Conservation (phyloP, 2,329 filamentous ascomycete genomes). For the Fusarium subtropicale region DNA sequence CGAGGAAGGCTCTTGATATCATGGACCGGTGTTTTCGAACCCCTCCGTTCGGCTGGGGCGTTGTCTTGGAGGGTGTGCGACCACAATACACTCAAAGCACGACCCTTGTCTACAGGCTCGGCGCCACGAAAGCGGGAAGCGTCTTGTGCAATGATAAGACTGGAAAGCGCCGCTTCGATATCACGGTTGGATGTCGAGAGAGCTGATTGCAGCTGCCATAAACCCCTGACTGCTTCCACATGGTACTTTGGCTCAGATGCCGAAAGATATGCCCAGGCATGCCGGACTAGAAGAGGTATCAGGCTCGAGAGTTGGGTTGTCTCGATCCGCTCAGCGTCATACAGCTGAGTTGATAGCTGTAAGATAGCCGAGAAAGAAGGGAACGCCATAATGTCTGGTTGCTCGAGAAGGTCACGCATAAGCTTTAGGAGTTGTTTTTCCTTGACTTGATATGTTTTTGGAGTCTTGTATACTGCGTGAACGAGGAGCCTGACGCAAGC, state of each 20-base stretch:
- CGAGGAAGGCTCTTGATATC: slow-evolving; percentile 54
- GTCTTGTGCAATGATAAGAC: slow-evolving; percentile 71
- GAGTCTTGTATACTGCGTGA: slow-evolving; percentile 65
- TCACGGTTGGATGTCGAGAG: slow-evolving; percentile 75
- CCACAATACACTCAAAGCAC: slow-evolving; percentile 82
- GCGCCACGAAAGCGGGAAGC: background rate
- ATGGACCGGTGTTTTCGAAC: slow-evolving; percentile 58
- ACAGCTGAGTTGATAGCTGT: slow-evolving; percentile 68
- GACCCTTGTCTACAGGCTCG: slow-evolving; percentile 69
- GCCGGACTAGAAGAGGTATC: slow-evolving; percentile 74
- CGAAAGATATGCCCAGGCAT: slow-evolving; percentile 84
- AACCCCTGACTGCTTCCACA: slow-evolving; percentile 86
- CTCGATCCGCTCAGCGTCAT: slow-evolving; percentile 64
- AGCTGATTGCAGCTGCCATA: slow-evolving; percentile 86
- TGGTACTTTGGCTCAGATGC: slow-evolving; percentile 91
- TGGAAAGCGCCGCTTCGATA: slow-evolving; percentile 82
- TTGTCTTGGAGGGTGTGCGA: slow-evolving; percentile 78
- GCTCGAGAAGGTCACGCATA: slow-evolving; percentile 61
- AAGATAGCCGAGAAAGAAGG: slow-evolving; percentile 68
- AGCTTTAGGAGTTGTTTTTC: slow-evolving; percentile 62
- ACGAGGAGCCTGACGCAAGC: slow-evolving; percentile 70
- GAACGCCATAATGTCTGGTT: slow-evolving; percentile 59
- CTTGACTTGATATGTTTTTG: slow-evolving; percentile 58
- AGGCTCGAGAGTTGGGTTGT: slow-evolving; percentile 68
- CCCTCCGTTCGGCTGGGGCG: slow-evolving; percentile 61